Percentiles rank a stretch among this genome's conserved stretches.
Evolutionary conservation across 371 early-diverging fungal species (phyloP).

Genomic region (Mortierella sp.): DNA sequence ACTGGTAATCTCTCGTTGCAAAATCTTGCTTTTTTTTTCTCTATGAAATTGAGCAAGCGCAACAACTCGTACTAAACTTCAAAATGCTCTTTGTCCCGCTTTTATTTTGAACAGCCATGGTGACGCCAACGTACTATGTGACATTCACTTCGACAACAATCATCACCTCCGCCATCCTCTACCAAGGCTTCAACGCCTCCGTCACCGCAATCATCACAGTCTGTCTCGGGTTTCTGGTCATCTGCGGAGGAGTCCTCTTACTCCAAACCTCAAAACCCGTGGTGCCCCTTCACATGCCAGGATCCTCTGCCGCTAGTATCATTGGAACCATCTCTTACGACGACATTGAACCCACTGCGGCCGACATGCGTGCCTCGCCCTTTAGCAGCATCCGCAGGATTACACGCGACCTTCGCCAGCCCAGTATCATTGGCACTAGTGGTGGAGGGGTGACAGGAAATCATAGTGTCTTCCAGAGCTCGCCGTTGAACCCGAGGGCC

Average conservation of each 20-base stretch:
- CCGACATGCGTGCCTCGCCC: conserved; percentile 54
- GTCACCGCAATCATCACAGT: conserved; percentile 85
- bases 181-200: conserved; percentile 87
- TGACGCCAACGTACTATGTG: conserved; percentile 95
- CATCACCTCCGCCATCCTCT: conserved; percentile 88
- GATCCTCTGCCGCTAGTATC: conserved; percentile 26
- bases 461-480: conserved; percentile 36
- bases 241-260: conserved; percentile 69
- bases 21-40: not conserved
- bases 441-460: conserved; percentile 5
- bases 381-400: conserved; percentile 53
- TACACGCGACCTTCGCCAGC: conserved; percentile 46
- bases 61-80: not conserved
- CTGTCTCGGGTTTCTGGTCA: conserved; percentile 90
- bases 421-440: conserved; percentile 19
- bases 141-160: conserved; percentile 95
- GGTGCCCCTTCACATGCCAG: conserved; percentile 39
- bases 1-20: conserved; percentile 60
- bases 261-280: conserved; percentile 59
- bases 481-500: conserved; percentile 45
- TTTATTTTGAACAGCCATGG: conserved; percentile 74
- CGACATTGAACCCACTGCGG: conserved; percentile 48
- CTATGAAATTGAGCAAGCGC: too few species aligned
- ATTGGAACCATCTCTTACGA: conserved; percentile 41
- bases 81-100: not conserved